Conservation (phyloP, 2,329 filamentous ascomycete species). For the Neoarthrinium moseri region DNA sequence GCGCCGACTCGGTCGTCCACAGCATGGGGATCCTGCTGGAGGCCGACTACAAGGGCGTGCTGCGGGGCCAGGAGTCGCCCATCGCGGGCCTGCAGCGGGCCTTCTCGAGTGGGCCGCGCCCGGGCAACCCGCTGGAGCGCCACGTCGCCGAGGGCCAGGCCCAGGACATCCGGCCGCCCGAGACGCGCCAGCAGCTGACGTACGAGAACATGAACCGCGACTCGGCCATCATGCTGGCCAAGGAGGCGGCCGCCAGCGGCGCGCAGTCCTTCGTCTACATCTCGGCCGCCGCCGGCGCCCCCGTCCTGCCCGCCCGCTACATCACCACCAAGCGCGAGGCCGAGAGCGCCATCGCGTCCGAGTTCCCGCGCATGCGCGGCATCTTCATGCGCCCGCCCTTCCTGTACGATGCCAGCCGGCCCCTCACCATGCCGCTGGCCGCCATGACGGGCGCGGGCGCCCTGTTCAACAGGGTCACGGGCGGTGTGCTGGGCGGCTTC, state of each 20-base stretch:
- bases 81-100: conserved; percentile 74
- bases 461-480: conserved; percentile 73
- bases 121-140: conserved; percentile 67
- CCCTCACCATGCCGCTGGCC: conserved; percentile 82
- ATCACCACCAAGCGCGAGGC: conserved; percentile 91
- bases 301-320: conserved; percentile 80
- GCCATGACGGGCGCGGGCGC: conserved; percentile 72
- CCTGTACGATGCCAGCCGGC: conserved; percentile 81
- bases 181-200: conserved; percentile 75
- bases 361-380: conserved; percentile 73
- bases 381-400: conserved; percentile 86
- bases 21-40: conserved; percentile 95
- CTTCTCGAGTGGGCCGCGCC: conserved; percentile 65
- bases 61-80: conserved; percentile 82
- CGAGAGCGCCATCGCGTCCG: conserved; percentile 70
- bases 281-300: conserved; percentile 82
- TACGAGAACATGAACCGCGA: conserved; percentile 99
- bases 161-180: conserved; percentile 62
- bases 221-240: conserved; percentile 77
- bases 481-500: conserved; percentile 71
- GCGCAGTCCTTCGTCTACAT: conserved; percentile 80
- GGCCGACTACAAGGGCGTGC: conserved; percentile 93
- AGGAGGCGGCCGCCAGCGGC: conserved; percentile 65
- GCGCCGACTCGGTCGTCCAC: conserved; percentile 85
- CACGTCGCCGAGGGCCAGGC: conserved; percentile 44